Percentiles rank a stretch among this genome's conserved stretches.
phyloP scores from a whole-genome alignment of 768 basidiomycete species.

The Mycena polygramma region DNA sequence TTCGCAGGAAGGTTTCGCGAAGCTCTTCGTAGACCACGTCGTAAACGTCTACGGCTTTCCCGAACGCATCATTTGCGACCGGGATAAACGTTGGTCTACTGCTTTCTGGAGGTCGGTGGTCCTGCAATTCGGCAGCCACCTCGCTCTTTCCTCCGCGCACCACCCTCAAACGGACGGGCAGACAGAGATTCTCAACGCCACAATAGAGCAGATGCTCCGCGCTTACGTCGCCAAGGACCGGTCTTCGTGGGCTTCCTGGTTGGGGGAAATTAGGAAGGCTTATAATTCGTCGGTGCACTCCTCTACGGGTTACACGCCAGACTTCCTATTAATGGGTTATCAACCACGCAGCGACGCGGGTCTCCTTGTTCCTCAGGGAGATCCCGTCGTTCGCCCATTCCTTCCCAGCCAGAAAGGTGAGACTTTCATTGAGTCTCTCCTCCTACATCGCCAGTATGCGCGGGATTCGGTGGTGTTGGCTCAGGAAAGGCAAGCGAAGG shows the following conservation, averaged over 20 bases:
- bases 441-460: constrained; percentile 21
- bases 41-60: too few species aligned
- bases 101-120: too few species aligned
- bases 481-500: constrained; percentile 41
- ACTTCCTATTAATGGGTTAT: constrained; percentile 47
- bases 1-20: not conserved
- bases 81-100: not conserved
- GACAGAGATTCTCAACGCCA: too few species aligned
- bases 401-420: constrained; percentile 26
- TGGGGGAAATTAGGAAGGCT: constrained; percentile 44
- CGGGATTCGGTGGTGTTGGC: constrained; percentile 36
- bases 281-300: constrained; percentile 47
- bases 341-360: constrained; percentile 34
- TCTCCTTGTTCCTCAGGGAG: constrained; percentile 7
- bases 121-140: too few species aligned
- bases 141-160: too few species aligned
- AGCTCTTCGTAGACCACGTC: not conserved
- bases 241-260: too few species aligned
- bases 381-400: constrained; percentile 21
- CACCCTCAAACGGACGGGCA: too few species aligned
- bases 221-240: too few species aligned
- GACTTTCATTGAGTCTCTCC: constrained; percentile 14
- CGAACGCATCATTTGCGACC: not conserved
- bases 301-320: constrained; percentile 43
- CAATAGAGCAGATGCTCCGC: too few species aligned